These are phyloP conservation scores for Coffea eugenioides DNA, from an alignment of 257 asterid species.

Conservation along the genomic window DNA sequence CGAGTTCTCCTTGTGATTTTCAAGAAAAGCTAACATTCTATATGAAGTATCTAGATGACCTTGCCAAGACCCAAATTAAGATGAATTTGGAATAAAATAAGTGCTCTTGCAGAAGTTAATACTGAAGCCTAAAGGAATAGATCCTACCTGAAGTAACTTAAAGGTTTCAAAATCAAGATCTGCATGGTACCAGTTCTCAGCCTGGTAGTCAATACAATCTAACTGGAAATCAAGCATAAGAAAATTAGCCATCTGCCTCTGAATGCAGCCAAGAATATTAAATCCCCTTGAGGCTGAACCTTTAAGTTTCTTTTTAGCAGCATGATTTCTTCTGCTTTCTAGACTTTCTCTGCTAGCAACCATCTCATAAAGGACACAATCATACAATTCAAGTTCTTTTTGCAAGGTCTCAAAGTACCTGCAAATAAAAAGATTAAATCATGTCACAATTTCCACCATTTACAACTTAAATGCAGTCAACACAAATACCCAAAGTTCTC, in stretches of 20 bases:
- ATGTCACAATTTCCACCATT: not conserved
- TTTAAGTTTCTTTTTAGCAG: slow-evolving; percentile 51
- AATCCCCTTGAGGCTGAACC: slow-evolving; percentile 59
- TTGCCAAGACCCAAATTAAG: not conserved
- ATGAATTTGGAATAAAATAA: not conserved
- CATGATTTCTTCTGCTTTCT: slow-evolving; percentile 63
- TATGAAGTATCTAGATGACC: not conserved
- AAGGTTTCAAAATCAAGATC: slow-evolving; percentile 97
- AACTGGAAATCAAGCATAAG: slow-evolving; percentile 84
- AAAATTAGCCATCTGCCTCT: slow-evolving; percentile 85
- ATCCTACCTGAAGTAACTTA: slow-evolving; percentile 78
- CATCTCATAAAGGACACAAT: slow-evolving; percentile 97
- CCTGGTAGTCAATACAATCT: slow-evolving; percentile 88
- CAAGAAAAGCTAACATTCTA: not conserved
- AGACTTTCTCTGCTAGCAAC: slow-evolving; percentile 89
- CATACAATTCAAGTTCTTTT: slow-evolving; percentile 63
- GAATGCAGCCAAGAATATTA: slow-evolving; percentile 79
- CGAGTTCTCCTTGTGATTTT: not conserved
- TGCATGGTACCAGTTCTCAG: slow-evolving; percentile 92
- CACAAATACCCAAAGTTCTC: not conserved
- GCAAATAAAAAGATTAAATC: slow-evolving; percentile 23
- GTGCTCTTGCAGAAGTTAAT: not conserved
- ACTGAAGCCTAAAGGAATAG: not conserved
- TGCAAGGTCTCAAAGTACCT: slow-evolving; percentile 83
- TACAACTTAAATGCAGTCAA: not conserved